Evolutionary conservation across 306 rosid genomes (phyloP).

Genomic region (Malus domestica): DNA sequence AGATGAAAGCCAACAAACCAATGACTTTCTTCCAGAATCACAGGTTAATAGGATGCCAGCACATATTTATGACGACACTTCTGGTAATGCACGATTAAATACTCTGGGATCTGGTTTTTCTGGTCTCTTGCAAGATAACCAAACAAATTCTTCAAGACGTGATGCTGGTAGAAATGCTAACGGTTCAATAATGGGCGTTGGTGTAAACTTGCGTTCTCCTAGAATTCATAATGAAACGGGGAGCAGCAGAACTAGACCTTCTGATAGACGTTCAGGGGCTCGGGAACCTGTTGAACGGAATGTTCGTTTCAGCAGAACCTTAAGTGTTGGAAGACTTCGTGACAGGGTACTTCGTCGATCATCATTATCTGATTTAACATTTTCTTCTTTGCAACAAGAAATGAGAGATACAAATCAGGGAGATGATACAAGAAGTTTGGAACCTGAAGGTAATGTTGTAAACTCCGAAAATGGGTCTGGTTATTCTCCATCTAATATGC

Average conservation of each 20-base stretch:
- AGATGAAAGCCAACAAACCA: conserved; percentile 45
- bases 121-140: conserved; percentile 28
- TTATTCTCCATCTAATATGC: conserved; percentile 37
- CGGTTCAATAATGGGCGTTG: conserved; percentile 32
- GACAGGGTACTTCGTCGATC: conserved; percentile 95
- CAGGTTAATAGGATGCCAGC: conserved; percentile 29
- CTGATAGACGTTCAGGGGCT: conserved; percentile 51
- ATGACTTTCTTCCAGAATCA: conserved; percentile 34
- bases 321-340: conserved; percentile 98
- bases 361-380: conserved; percentile 60
- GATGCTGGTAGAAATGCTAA: conserved; percentile 33
- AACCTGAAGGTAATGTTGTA: conserved; percentile 28
- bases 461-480: conserved; percentile 43
- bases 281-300: conserved; percentile 86
- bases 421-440: conserved; percentile 34
- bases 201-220: conserved; percentile 41
- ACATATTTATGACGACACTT: conserved; percentile 34
- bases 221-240: conserved; percentile 42
- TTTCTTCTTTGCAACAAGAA: conserved; percentile 72
- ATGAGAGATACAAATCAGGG: conserved; percentile 48
- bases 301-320: conserved; percentile 88
- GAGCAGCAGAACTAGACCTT: conserved; percentile 44
- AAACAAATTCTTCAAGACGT: conserved; percentile 33
- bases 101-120: conserved; percentile 21
- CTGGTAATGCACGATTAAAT: conserved; percentile 41